Evolutionary conservation across 352 stramenopile genomes (phyloP), one percentile per base, ranked within the genome.

Genomic region (Globisporangium paddicum): DNA sequence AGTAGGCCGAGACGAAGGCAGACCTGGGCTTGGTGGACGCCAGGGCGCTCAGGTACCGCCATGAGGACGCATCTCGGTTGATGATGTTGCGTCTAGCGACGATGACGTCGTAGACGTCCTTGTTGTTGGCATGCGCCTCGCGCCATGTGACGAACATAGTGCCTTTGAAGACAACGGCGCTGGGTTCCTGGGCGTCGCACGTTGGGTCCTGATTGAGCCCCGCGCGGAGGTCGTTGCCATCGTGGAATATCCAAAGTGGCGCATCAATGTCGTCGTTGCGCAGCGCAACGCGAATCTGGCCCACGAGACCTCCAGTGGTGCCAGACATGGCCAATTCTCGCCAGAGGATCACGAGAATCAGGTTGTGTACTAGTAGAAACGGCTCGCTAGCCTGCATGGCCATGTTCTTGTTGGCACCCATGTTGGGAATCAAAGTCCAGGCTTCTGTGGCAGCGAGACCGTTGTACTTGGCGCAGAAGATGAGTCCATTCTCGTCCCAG

Each of bases 181-280:
- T 55, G 0, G 80, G 78, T 0, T 85, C 63, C 8, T 66, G 68
- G 16, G 82, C 77, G 45, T 89, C 64, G 49, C 75, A 77, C 0
- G 54, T 26, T 5, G 67, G 64, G 40, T 90, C 61, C 21, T 54
- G 59, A 57, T 93, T 93, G 19, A 93, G 64, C 0, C 82, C 82
- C 0, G 58, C 34, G 10, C 64, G 52, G 0, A 55, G 8, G 0
- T 72, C 37, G 37, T 88, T 86, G 2, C 78, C 77, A 46, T 93
- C 82, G 59, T 93, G 80, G 42, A 90, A 89, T 30, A 87, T 86
- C 82, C 82, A 93, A 2, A 83, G 45, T 0, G 73, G 76, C 0
- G 78, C 75, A 25, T 83, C 68, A 16, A 52, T 55, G 30, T 82
- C 76, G 40, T 81, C 67, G 26, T 87, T 90, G 25, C 66, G 62